A percentile compares a stretch with the other conserved stretches of the same genome.
phyloP scores from a whole-genome alignment of 2,329 filamentous ascomycete species.

The Paecilomyces formosus region DNA sequence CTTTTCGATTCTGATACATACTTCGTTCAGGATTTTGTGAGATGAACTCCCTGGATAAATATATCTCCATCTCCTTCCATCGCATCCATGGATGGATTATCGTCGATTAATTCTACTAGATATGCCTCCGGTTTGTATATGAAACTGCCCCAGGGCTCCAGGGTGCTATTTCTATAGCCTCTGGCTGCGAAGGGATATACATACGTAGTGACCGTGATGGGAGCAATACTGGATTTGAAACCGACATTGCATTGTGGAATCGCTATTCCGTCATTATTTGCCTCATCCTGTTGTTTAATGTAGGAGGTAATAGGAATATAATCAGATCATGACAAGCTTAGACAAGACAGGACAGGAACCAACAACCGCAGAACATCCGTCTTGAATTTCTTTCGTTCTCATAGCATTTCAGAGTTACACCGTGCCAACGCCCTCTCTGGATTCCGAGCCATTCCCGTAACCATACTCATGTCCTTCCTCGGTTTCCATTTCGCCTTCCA shows the following conservation, averaged over 20 bases:
- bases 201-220: background rate
- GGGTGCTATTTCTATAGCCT: too few relatives aligned
- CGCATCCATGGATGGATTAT: too few relatives aligned
- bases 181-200: too few relatives aligned
- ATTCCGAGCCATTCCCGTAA: conserved; percentile 4
- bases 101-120: too few relatives aligned
- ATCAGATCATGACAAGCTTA: background rate
- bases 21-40: too few relatives aligned
- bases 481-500: conserved; percentile 57
- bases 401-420: background rate
- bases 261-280: background rate
- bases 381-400: background rate
- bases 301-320: background rate
- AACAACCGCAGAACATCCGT: background rate
- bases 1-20: too few relatives aligned
- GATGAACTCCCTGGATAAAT: too few relatives aligned
- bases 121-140: too few relatives aligned
- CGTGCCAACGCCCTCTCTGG: background rate
- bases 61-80: too few relatives aligned
- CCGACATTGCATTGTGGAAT: background rate
- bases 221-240: background rate
- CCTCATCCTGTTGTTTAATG: background rate
- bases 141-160: too few relatives aligned
- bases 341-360: background rate
- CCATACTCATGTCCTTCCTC: conserved; percentile 15